Evolutionary conservation across 257 asterid species (phyloP).

Genomic region (Ballota nigra): DNA sequence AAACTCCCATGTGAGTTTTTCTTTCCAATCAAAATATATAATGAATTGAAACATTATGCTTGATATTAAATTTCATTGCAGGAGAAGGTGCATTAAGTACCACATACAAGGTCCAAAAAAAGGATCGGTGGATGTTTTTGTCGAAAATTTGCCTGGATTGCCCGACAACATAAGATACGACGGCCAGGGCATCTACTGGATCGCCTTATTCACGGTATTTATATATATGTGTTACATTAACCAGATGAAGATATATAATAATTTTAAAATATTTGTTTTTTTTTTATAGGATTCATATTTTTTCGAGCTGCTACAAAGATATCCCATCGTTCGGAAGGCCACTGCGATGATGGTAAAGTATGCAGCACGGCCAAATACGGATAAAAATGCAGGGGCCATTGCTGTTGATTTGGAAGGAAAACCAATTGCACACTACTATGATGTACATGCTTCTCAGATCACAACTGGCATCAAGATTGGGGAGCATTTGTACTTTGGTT

Average conservation of each 20-base stretch:
- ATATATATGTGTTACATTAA: too few species aligned
- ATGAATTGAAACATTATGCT: too few species aligned
- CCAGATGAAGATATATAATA: too few species aligned
- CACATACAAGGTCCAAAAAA: slow-evolving; percentile 55
- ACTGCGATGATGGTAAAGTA: slow-evolving; percentile 40
- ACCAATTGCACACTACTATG: slow-evolving; percentile 52
- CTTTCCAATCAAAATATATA: background rate
- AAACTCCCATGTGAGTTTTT: slow-evolving; percentile 60
- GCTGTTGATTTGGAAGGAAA: slow-evolving; percentile 75
- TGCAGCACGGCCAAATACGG: slow-evolving; percentile 15
- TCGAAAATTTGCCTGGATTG: slow-evolving; percentile 71
- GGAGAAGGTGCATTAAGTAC: slow-evolving; percentile 63
- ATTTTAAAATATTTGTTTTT: too few species aligned
- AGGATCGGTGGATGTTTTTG: slow-evolving; percentile 53
- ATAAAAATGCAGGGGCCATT: slow-evolving; percentile 56
- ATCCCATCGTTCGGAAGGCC: slow-evolving; percentile 56
- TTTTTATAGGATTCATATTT: slow-evolving; percentile 39
- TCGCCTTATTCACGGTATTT: slow-evolving; percentile 52
- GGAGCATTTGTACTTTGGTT: slow-evolving; percentile 61
- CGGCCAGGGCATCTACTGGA: slow-evolving; percentile 82
- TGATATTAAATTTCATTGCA: too few species aligned
- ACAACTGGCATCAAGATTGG: slow-evolving; percentile 56
- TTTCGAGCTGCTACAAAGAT: slow-evolving; percentile 33
- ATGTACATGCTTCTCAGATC: slow-evolving; percentile 14
- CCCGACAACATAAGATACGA: slow-evolving; percentile 87